Base-by-base conservation (phyloP, 352 stramenopile species). In the Lagenidium sp. region DNA sequence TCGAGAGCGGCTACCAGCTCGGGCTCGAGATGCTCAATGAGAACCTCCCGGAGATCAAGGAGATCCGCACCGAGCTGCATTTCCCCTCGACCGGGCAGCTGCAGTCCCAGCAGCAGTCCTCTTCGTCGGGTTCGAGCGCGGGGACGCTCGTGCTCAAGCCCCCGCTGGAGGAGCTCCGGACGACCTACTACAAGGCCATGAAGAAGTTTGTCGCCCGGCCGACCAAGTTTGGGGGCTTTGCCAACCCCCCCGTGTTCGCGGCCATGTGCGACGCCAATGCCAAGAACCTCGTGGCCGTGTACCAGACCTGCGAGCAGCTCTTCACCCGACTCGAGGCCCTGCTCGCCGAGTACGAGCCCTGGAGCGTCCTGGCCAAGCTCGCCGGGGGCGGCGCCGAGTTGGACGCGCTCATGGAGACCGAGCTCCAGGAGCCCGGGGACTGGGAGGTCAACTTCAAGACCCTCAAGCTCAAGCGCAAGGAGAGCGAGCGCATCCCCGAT, bases 121-220 rank as follows among this genome's bases (percentile, higher is more conserved):
- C 28, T 15, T 32, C 28, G 36, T 34, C 2, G 47, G 3, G n/a
- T 19, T 5, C 26, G 4, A 42, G 35, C 13, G 50, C 29, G 6
- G 61, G 55, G 1, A 68, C 66, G 6, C 47, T 97, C 11, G 47
- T 89, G 19, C 81, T 98, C 45, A 92, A 95, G 32, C 94, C 94
- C 8, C 79, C 91, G 0, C 58, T 97, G 16, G 88, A 98, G 56
- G 86, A 98, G 49, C 55, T 98, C 0, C 76, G 88, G 2, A 77
- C 84, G n/a, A 85, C 76, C 11, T 98, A 98, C 66, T 97, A 97
- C 65, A 88, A 92, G 26, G 81, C 94, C 16, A 89, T 97, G 76
- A 97, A 96, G 45, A 96, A 95, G 26, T 97, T 98, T 37, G 85
- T 98, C n/a, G 67, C 70, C 0, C 83, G 94, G 38, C 92, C 91